A percentile compares a stretch with the other conserved stretches of the same genome.
Conservation (phyloP, 208 protist species). For the Lotmaria passim region DNA sequence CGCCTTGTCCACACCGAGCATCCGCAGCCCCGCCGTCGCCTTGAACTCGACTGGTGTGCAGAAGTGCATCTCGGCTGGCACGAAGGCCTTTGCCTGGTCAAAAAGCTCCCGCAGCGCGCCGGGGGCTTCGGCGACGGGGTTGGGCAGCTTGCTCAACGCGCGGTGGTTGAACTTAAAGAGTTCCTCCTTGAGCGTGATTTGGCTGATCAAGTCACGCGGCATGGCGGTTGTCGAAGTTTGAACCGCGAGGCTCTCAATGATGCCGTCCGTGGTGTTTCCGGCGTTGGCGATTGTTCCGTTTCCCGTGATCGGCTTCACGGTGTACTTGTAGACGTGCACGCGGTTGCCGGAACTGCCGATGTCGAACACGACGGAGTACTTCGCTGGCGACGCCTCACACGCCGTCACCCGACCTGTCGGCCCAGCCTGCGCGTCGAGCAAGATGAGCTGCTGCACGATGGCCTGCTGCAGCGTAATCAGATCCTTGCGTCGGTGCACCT, state of each 20-base stretch:
- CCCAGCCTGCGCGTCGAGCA: neutral
- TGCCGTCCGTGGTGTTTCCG: too few relatives aligned
- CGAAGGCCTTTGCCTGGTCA: slow-evolving; percentile 33
- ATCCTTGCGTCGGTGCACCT: slow-evolving; percentile 17
- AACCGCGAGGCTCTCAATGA: neutral
- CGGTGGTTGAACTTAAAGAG: slow-evolving; percentile 59
- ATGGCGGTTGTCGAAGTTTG: neutral
- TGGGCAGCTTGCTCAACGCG: slow-evolving; percentile 43
- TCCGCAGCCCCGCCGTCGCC: slow-evolving; percentile 74
- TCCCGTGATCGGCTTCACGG: neutral
- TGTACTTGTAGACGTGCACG: slow-evolving; percentile 81
- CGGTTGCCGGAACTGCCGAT: slow-evolving; percentile 87
- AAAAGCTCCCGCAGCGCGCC: slow-evolving; percentile 45
- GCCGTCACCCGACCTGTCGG: neutral
- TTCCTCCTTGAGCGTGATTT: slow-evolving; percentile 51
- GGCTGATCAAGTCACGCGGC: slow-evolving; percentile 9
- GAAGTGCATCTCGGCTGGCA: slow-evolving; percentile 42
- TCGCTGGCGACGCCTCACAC: neutral
- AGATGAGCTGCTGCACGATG: slow-evolving; percentile 15
- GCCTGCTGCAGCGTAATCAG: slow-evolving; percentile 14
- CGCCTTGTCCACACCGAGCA: slow-evolving; percentile 44
- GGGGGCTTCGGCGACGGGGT: slow-evolving; percentile 36
- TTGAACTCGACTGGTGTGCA: slow-evolving; percentile 75
- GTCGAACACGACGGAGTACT: slow-evolving; percentile 88
- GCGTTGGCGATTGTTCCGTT: neutral